phyloP scores from a whole-genome alignment of 768 basidiomycete genomes.

The Auricularia heimuer region DNA sequence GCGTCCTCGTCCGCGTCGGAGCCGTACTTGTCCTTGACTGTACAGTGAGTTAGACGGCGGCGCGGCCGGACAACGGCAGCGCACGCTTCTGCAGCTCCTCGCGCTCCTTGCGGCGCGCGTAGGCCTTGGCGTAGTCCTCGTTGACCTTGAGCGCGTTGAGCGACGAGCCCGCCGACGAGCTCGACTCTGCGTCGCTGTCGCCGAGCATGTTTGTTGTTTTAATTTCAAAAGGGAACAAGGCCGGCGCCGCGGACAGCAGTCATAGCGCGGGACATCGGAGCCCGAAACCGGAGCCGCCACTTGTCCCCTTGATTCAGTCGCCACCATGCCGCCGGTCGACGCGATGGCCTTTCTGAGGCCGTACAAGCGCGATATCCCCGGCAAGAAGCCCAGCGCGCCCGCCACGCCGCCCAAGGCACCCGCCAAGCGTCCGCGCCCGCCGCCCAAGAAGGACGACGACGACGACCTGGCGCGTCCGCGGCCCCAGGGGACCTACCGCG shows the following conservation, averaged over 20 bases:
- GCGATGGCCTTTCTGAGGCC: background rate
- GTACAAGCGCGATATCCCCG: background rate
- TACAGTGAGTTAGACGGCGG: background rate
- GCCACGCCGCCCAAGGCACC: background rate
- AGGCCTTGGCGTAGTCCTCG: constrained; percentile 72
- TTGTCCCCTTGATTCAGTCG: background rate
- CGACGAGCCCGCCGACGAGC: background rate
- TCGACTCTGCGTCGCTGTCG: background rate
- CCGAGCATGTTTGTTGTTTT: background rate
- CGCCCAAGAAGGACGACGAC: background rate
- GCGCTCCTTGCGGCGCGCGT: constrained; percentile 70
- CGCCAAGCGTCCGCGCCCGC: background rate
- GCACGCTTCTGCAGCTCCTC: constrained; percentile 73
- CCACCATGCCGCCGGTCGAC: background rate
- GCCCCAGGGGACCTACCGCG: constrained; percentile 44
- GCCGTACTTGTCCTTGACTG: constrained; percentile 84
- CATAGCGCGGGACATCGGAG: no score
- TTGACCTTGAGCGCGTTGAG: constrained; percentile 46
- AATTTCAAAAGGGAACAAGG: no score
- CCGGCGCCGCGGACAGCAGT: no score
- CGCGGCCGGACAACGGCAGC: constrained; percentile 17
- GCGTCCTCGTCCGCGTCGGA: constrained; percentile 48
- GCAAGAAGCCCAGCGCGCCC: background rate
- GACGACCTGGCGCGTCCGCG: background rate
- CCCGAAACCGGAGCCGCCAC: background rate